Evolutionary conservation across 2,329 filamentous ascomycete species (phyloP), one percentile per base, ranked within the genome.

Genomic region (Dactylellina drechsleri): DNA sequence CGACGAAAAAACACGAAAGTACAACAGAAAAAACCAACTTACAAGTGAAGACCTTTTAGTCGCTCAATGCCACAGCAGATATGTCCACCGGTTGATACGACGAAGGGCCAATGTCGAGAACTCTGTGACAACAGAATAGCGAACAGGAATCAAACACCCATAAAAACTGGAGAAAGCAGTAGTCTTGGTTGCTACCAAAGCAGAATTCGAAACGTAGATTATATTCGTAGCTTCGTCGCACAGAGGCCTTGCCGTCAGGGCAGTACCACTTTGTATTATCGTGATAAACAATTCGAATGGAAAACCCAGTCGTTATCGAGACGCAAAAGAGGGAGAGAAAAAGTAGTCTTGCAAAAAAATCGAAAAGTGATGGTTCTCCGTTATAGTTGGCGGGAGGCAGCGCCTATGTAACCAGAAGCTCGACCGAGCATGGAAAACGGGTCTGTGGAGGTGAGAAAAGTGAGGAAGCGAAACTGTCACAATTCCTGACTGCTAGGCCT

Each of bases 161-260:
- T 28, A 26, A 40, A 52, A 62, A 40, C 10, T 41, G 49, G 12
- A 52, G 20, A 26, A 18, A 13, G 20, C 20, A 20, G 16, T 7
- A 26, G 13, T 52, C 20, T 6, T 18, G 18, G 20, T 23, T 12
- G n/a, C n/a, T n/a, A n/a, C n/a, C 23, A 23, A n/a, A 47, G 16
- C n/a, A 45, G 16, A 36, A 13, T 13, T 20, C 18, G 20, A 36
- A 36, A 6, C 16, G 43, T 47, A 47, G 43, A n/a, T 15, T 47
- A 47, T 53, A 45, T 67, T 74, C 70, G 70, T 74, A 64, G 36
- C 70, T 67, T 74, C 62, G 70, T 74, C 20, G 64, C 45, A 73
- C 61, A 73, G 61, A 65, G 50, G 43, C 5, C 4, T 15, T n/a
- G 13, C 43, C 5, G 43, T 47, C 13, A 18, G 43, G 4, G 13